Evolutionary conservation across 345 rosid genomes (phyloP).

Genomic region (Combretum micranthum): DNA sequence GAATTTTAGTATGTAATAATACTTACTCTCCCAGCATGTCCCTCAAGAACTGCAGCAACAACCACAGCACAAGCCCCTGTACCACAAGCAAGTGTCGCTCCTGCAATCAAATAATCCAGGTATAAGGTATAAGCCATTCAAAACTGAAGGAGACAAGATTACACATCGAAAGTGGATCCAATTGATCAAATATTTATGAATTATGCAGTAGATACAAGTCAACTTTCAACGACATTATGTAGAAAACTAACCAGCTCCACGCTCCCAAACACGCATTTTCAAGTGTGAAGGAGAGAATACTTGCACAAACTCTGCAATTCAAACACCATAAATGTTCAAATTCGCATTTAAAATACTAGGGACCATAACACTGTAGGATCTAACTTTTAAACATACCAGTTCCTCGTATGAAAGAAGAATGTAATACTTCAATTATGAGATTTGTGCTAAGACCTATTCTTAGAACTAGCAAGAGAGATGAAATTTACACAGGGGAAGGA

Average conservation of each 20-base stretch:
- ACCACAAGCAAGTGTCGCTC: constrained; percentile 97
- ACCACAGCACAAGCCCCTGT: constrained; percentile 98
- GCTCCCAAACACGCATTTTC: constrained; percentile 99
- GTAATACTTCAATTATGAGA: too few species aligned
- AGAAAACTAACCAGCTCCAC: constrained; percentile 71
- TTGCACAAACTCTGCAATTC: constrained; percentile 87
- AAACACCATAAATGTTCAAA: too few species aligned
- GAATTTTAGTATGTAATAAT: background rate
- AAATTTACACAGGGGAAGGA: too few species aligned
- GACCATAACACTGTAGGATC: constrained; percentile 20
- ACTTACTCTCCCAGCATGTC: constrained; percentile 77
- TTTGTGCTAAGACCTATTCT: too few species aligned
- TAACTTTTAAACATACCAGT: background rate
- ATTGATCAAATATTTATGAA: background rate
- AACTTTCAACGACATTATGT: background rate
- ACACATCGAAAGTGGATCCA: background rate
- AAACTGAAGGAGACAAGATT: background rate
- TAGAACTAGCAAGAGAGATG: too few species aligned
- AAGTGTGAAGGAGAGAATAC: constrained; percentile 69
- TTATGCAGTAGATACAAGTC: background rate
- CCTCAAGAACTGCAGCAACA: constrained; percentile 97
- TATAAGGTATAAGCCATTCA: background rate
- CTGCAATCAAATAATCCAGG: constrained; percentile 21
- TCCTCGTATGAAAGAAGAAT: too few species aligned
- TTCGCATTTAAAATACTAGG: background rate